Evolutionary conservation across 2,329 filamentous ascomycete genomes (phyloP).

Genomic region (Talaromyces verruculosus): DNA sequence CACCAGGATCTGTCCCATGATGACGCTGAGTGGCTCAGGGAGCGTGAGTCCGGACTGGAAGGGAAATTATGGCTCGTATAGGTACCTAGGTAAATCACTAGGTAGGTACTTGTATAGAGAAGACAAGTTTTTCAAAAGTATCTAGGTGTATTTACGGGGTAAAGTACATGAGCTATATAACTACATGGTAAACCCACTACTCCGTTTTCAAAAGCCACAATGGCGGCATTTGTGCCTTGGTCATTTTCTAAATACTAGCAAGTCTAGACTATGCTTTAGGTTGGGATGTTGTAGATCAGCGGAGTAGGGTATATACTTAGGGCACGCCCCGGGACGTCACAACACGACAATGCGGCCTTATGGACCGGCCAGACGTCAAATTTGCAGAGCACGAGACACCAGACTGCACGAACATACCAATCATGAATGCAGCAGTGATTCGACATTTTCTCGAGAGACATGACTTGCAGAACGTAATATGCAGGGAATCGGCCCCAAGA

Average conservation of each 20-base stretch:
- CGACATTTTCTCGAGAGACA: not conserved
- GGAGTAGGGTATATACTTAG: not conserved
- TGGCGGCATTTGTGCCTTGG: not conserved
- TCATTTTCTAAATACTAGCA: not conserved
- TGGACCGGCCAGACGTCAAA: slow-evolving; percentile 9
- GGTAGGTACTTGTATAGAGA: not conserved
- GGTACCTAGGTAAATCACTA: too few species aligned
- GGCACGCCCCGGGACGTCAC: not conserved
- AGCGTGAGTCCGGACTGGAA: too few species aligned
- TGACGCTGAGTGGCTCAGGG: too few species aligned
- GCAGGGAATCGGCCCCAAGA: not conserved
- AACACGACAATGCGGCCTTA: not conserved
- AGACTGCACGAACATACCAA: not conserved
- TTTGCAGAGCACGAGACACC: slow-evolving; percentile 8
- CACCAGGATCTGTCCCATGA: too few species aligned
- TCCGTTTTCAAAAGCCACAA: not conserved
- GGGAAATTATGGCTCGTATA: too few species aligned
- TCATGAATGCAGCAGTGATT: not conserved
- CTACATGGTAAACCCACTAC: too few species aligned
- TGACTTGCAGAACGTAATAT: not conserved
- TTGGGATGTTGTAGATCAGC: not conserved
- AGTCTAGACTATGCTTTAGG: not conserved
- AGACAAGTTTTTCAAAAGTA: not conserved
- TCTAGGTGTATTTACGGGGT: not conserved
- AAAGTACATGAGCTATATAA: not conserved